A percentile compares a stretch with the other conserved stretches of the same genome.
Conservation (phyloP, 306 rosid genomes). For the Casuarina glauca region DNA sequence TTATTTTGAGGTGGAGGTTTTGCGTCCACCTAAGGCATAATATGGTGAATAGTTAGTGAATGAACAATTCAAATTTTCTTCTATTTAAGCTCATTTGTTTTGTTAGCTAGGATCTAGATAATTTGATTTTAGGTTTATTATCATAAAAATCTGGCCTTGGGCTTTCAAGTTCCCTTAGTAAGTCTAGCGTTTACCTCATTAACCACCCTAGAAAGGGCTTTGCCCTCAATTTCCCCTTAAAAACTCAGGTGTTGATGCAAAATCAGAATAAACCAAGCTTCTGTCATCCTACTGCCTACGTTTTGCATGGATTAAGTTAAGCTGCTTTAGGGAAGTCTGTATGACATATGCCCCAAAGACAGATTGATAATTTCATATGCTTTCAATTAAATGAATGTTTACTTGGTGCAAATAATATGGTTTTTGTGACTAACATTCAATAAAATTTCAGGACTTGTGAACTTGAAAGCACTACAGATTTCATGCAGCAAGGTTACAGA, state of each 20-base stretch:
- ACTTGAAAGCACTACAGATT: constrained; percentile 69
- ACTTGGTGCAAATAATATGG: background rate
- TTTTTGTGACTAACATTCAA: constrained; percentile 22
- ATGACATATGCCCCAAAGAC: background rate
- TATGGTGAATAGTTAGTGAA: too few species aligned
- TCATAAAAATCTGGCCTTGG: background rate
- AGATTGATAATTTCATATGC: background rate
- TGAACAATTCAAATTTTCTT: background rate
- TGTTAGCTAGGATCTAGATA: background rate
- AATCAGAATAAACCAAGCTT: background rate
- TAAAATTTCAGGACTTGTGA: constrained; percentile 68
- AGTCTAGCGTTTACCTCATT: background rate
- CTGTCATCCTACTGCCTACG: too few species aligned
- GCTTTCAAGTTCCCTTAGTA: background rate
- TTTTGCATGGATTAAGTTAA: background rate
- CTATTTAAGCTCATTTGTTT: background rate
- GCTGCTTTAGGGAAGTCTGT: constrained; percentile 1
- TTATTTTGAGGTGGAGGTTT: too few species aligned
- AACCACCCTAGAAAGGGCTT: background rate
- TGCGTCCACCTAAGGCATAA: too few species aligned
- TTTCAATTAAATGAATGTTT: background rate
- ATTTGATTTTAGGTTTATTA: background rate
- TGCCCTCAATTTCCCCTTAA: background rate
- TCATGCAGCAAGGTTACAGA: constrained; percentile 83
- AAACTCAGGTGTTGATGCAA: background rate